Base-by-base conservation (phyloP, 2,329 filamentous ascomycete genomes). In the Aschersonia sp. region DNA sequence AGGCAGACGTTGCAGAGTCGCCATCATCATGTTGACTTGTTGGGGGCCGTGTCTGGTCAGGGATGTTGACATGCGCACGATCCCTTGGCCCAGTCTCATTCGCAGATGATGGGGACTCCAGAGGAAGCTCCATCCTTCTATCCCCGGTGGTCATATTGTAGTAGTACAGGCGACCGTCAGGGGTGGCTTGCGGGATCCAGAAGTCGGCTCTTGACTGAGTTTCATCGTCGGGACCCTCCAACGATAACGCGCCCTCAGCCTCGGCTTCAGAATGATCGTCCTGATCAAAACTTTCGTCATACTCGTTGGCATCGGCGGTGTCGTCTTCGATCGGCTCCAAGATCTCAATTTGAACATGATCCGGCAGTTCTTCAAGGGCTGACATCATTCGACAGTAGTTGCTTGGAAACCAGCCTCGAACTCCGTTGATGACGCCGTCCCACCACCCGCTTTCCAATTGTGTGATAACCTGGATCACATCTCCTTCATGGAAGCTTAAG, bases 361-460 rank as follows among this genome's bases (percentile, higher is more conserved):
- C 81, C 42, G 77, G 74, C 32, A 83, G 71, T 52, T 94, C 85
- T 56, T 87, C 83, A 46, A 83, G 76, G 56, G 80, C 81, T 50
- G 80, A 78, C 57, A 97, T 84, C 53, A 92, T 80, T 55, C 87
- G 82, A 69, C 92, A 97, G 69, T 98, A 98, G 66, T 98, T 98
- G 73, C 90, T 97, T 39, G 92, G 92, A 64, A 98, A 98, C 92
- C 92, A 98, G 63, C 92, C 92, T 62, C 92, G 83, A 56, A 95
- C 85, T 50, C 89, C 87, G 60, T 96, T 92, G 63, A 98, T 95
- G 48, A 98, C 87, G 45, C 92, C 92, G 68, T 98, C 92, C 92
- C 92, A 98, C 92, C 92, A 98, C 49, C 92, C 92, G 59, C 89
- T 97, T 66, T 98, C 92, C 49, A 97, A 75, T 68, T 96, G 90